phyloP scores from a whole-genome alignment of 306 rosid species.

The Dicorynia guianensis region DNA sequence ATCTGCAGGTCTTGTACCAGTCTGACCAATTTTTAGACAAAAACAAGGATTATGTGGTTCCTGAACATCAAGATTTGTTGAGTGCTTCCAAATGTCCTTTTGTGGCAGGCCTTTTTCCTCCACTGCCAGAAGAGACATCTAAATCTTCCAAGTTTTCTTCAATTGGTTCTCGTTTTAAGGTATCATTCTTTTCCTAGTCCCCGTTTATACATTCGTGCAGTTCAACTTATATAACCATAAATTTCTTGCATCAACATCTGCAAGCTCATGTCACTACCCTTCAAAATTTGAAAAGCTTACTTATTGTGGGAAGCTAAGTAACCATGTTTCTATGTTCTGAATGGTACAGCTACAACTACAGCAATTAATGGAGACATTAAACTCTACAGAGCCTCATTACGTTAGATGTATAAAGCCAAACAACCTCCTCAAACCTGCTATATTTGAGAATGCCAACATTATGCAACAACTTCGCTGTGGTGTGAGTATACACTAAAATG shows the following conservation, averaged over 20 bases:
- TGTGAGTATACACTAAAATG: conserved; percentile 67
- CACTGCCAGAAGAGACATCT: conserved; percentile 88
- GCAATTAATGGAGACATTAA: conserved; percentile 85
- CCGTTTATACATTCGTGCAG: conserved; percentile 16
- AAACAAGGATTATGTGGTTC: conserved; percentile 96
- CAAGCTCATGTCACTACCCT: conserved; percentile 35
- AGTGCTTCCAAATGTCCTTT: conserved; percentile 89
- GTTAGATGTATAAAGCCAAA: conserved; percentile 99
- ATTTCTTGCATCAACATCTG: conserved; percentile 16
- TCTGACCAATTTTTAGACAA: conserved; percentile 97
- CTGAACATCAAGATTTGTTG: conserved; percentile 94
- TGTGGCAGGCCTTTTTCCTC: conserved; percentile 98
- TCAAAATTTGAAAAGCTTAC: conserved; percentile 39
- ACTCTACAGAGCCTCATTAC: conserved; percentile 96
- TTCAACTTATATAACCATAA: conserved; percentile 25
- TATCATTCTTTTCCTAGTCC: conserved; percentile 43
- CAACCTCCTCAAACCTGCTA: conserved; percentile 93
- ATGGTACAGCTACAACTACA: conserved; percentile 92
- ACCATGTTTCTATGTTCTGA: conserved; percentile 39
- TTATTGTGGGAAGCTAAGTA: conserved; percentile 52
- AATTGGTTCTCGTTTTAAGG: conserved; percentile 98
- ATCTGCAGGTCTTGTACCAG: conserved; percentile 83
- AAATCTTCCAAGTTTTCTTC: conserved; percentile 98
- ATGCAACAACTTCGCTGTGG: conserved; percentile 99
- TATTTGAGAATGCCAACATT: conserved; percentile 89